Base-by-base conservation (phyloP, 257 asterid genomes). In the Ilex asprella region DNA sequence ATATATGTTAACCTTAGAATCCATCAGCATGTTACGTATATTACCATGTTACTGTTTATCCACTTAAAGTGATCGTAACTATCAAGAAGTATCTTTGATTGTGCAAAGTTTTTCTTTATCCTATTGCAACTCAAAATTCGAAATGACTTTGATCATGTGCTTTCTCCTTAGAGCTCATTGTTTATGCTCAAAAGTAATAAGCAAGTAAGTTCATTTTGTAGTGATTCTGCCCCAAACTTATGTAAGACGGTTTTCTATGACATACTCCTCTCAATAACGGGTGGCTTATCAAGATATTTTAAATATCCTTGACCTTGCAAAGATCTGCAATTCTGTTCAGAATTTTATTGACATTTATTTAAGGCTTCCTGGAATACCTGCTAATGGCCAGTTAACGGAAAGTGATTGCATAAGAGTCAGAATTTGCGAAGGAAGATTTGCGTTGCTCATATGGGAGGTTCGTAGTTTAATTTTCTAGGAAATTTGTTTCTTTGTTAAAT, bases 101-200 rank as follows among this genome's bases (percentile, higher is more conserved):
- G 41, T 35, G 41, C 1, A 35, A 35, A 3, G 41, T 35, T 35
- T 21, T 15, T 49, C 16, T 16, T 72, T 57, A 46, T 61, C 55
- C 59, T 75, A 62, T 63, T 81, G 84, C 97, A 93, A 97, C 91
- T 93, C 75, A 93, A 89, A 78, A 93, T 89, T 79, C 79, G 99
- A 70, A 93, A 93, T 66, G 99, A 93, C 80, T 93, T 93, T 72
- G 99, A 93, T 73, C 99, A 97, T 10, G 99, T 93, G 60, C 94
- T 93, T 64, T 93, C 99, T 46, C 95, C 99, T 2, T 97, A 89
- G 84, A 93, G 97, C 80, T 93, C 99, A 35, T 70, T 93, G 82
- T 93, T 93, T 62, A 88, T 93, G 65, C 73, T 93, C 79, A 93
- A 93, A 90, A 89, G 95, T 73, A 83, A 89, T 70, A 86, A 82